A percentile compares a stretch with the other conserved stretches of the same genome.
Conservation (phyloP, 2,329 filamentous ascomycete species). For the Neonectria magnoliae region DNA sequence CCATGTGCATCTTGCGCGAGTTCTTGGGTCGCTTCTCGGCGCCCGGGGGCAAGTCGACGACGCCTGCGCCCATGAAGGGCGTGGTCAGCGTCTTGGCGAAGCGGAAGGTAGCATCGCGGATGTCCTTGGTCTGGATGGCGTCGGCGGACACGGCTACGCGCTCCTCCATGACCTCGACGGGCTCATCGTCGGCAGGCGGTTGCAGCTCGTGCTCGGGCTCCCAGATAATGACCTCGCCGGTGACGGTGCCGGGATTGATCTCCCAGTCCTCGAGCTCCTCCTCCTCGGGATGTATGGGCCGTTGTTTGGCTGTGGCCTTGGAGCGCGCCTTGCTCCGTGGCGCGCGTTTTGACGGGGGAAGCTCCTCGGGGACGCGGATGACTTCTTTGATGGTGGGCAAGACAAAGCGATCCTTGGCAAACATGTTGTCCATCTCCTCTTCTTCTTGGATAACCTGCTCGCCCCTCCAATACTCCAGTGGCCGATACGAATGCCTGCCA, state of each 20-base stretch:
- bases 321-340: constrained; percentile 44
- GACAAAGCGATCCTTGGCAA: constrained; percentile 61
- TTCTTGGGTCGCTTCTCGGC: constrained; percentile 92
- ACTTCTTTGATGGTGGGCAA: constrained; percentile 80
- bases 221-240: constrained; percentile 72
- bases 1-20: constrained; percentile 94
- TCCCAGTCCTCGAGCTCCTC: constrained; percentile 77
- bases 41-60: constrained; percentile 87
- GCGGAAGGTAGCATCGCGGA: constrained; percentile 76
- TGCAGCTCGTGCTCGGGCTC: constrained; percentile 65
- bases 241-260: constrained; percentile 69
- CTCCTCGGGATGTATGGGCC: constrained; percentile 59
- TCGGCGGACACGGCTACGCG: constrained; percentile 66
- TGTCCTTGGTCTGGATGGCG: constrained; percentile 67
- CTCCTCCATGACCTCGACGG: constrained; percentile 63
- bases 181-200: constrained; percentile 65
- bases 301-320: constrained; percentile 44
- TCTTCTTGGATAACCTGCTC: constrained; percentile 79
- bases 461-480: constrained; percentile 87
- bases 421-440: constrained; percentile 62
- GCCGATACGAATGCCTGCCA: constrained; percentile 80
- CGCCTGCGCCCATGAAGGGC: constrained; percentile 87
- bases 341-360: constrained; percentile 44
- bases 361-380: constrained; percentile 73
- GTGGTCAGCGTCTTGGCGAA: constrained; percentile 89